Percentiles rank a stretch among this genome's conserved stretches.
Evolutionary conservation across 2,329 filamentous ascomycete species (phyloP).

Genomic region (Nigrograna mackinnonii): DNA sequence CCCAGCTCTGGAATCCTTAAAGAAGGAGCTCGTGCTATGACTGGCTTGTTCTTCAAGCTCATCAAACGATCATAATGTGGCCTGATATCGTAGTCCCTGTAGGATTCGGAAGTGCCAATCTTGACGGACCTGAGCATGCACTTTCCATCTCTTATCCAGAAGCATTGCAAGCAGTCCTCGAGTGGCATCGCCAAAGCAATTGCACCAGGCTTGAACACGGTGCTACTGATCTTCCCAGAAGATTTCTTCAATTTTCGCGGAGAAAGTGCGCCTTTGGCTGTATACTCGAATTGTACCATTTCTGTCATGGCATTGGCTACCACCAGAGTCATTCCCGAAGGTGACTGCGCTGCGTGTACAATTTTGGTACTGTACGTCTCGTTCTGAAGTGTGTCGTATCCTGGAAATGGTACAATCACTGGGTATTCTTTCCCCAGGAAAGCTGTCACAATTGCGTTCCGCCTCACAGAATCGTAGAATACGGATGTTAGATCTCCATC

Average conservation of each 20-base stretch:
- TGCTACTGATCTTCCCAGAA: slow-evolving; percentile 30
- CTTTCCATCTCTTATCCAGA: slow-evolving; percentile 30
- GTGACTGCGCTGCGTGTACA: slow-evolving; percentile 39
- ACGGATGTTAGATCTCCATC: slow-evolving; percentile 39
- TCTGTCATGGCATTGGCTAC: slow-evolving; percentile 40
- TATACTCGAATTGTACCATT: slow-evolving; percentile 39
- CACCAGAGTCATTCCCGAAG: slow-evolving; percentile 31
- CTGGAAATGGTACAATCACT: slow-evolving; percentile 25
- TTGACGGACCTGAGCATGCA: slow-evolving; percentile 36
- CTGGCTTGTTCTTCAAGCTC: slow-evolving; percentile 19
- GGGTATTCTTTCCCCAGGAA: slow-evolving; percentile 32
- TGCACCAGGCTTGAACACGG: slow-evolving; percentile 36
- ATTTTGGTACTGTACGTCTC: slow-evolving; percentile 34
- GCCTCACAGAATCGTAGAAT: slow-evolving; percentile 35
- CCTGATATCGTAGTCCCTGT: slow-evolving; percentile 35
- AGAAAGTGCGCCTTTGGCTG: slow-evolving; percentile 25
- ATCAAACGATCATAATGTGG: slow-evolving; percentile 36
- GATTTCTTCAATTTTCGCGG: slow-evolving; percentile 35
- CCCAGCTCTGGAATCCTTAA: slow-evolving; percentile 25
- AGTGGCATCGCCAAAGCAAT: slow-evolving; percentile 30
- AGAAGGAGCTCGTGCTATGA: slow-evolving; percentile 23
- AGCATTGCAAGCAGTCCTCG: slow-evolving; percentile 23
- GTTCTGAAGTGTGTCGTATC: slow-evolving; percentile 27
- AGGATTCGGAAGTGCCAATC: slow-evolving; percentile 24
- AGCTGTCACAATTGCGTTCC: slow-evolving; percentile 31